These are phyloP conservation scores for Termitomyces sp. DNA, from an alignment of 768 basidiomycete species.

Conservation along the genomic window DNA sequence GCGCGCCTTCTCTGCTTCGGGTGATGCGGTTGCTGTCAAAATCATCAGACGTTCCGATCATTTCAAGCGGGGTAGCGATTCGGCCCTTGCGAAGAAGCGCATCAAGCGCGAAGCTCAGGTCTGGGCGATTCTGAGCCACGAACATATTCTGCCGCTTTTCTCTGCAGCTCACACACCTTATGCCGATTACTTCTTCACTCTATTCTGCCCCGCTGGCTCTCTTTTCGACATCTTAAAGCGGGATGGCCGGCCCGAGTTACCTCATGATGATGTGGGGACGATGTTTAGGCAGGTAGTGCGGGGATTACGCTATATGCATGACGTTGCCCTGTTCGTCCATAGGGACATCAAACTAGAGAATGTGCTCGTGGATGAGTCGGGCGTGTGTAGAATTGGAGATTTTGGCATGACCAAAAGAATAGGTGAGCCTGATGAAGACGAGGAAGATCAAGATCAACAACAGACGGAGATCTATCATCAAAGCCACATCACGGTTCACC, in stretches of 20 bases:
- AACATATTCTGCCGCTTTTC: conserved; percentile 85
- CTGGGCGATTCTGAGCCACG: conserved; percentile 78
- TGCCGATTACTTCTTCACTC: conserved; percentile 78
- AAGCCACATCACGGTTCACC: conserved; percentile 26
- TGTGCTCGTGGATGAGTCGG: conserved; percentile 86
- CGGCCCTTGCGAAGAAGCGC: conserved; percentile 44
- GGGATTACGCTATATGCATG: conserved; percentile 81
- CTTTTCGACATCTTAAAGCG: conserved; percentile 80
- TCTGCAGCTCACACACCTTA: conserved; percentile 51
- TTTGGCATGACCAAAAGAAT: conserved; percentile 79
- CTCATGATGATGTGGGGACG: conserved; percentile 76
- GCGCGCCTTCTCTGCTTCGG: conserved; percentile 60
- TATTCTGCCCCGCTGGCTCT: conserved; percentile 81
- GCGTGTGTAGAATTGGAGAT: conserved; percentile 81
- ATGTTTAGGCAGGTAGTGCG: conserved; percentile 85
- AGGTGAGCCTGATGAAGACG: conserved; percentile 38
- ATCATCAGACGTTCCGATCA: conserved; percentile 65
- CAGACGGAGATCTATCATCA: conserved; percentile 8
- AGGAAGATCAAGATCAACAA: conserved; percentile 27
- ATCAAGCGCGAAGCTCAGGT: conserved; percentile 68
- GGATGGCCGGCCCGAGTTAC: conserved; percentile 62
- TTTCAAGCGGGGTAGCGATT: conserved; percentile 42
- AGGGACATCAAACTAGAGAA: conserved; percentile 98
- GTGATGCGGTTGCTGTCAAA: conserved; percentile 76
- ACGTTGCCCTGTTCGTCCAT: conserved; percentile 75